Evolutionary conservation across 1,139 yeast species (phyloP).

Genomic region (Nakaseomyces uthaithaninus): DNA sequence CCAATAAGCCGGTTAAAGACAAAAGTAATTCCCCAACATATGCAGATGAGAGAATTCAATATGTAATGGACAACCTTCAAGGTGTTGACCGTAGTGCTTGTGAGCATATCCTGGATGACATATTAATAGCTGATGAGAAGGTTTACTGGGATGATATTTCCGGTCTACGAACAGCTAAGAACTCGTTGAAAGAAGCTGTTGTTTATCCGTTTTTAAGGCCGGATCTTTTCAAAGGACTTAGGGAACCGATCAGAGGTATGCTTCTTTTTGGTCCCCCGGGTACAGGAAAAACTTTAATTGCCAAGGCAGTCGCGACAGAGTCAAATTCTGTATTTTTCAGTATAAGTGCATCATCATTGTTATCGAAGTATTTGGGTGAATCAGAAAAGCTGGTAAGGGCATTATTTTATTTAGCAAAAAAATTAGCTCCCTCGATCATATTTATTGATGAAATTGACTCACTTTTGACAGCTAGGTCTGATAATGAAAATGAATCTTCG

Average conservation of each 20-base stretch:
- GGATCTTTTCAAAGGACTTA: conserved; percentile 49
- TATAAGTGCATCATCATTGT: conserved; percentile 51
- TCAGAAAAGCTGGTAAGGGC: conserved; percentile 56
- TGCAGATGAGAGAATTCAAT: conserved; percentile 9
- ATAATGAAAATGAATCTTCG: conserved; percentile 43
- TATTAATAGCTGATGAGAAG: conserved; percentile 50
- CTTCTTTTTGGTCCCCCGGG: conserved; percentile 55
- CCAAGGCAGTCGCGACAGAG: conserved; percentile 60
- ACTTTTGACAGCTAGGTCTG: conserved; percentile 44
- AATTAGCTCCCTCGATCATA: conserved; percentile 39
- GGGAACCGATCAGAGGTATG: conserved; percentile 62
- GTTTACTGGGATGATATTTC: conserved; percentile 60
- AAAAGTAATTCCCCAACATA: conserved; percentile 1
- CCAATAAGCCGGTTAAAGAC: conserved; percentile 4
- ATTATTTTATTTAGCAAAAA: conserved; percentile 47
- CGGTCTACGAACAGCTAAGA: conserved; percentile 50
- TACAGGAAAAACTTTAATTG: conserved; percentile 47
- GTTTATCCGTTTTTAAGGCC: conserved; percentile 61
- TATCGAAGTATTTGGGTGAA: conserved; percentile 58
- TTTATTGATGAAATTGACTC: conserved; percentile 60
- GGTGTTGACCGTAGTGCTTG: conserved; percentile 43
- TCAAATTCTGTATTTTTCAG: conserved; percentile 57
- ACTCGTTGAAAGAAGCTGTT: conserved; percentile 54
- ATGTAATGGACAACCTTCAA: conserved; percentile 18
- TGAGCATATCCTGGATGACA: conserved; percentile 38